Evolutionary conservation across 176 grass and related monocot genomes (phyloP).

Genomic region (Microstegium vimineum): DNA sequence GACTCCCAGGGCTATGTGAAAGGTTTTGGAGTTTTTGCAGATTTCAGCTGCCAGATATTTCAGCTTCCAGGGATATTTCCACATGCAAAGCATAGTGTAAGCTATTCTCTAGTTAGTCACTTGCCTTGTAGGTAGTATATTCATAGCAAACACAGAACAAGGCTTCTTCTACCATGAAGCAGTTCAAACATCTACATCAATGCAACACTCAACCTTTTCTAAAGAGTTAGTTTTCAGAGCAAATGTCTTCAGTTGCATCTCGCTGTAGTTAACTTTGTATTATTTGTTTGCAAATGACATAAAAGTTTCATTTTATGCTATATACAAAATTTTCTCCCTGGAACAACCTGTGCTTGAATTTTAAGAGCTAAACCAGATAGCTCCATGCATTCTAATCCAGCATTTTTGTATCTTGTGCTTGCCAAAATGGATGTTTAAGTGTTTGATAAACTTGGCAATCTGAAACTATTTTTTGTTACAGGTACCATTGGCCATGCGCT

Average conservation of each 20-base stretch:
- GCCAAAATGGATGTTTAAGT: background rate
- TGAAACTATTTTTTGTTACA: slow-evolving; percentile 21
- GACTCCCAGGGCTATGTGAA: background rate
- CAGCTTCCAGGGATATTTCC: no score
- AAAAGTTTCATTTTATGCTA: no score
- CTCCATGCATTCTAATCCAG: background rate
- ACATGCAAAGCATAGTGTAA: background rate
- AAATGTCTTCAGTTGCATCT: slow-evolving; percentile 14
- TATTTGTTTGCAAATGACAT: background rate
- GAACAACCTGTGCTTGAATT: background rate
- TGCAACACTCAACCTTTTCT: slow-evolving; percentile 10
- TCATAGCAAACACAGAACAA: background rate
- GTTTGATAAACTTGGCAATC: background rate
- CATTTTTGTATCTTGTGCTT: background rate
- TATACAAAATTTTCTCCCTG: background rate
- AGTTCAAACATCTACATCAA: slow-evolving; percentile 2
- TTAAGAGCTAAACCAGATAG: slow-evolving; percentile 11
- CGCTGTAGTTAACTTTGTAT: background rate
- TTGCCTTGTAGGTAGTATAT: no score
- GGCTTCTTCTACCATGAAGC: background rate
- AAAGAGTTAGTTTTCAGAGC: background rate
- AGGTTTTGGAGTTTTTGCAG: background rate
- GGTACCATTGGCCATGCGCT: background rate
- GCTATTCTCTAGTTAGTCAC: slow-evolving; percentile 2
- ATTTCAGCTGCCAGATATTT: slow-evolving; percentile 14